Evolutionary conservation across 768 basidiomycete species (phyloP).

Genomic region (Amanita muscaria): DNA sequence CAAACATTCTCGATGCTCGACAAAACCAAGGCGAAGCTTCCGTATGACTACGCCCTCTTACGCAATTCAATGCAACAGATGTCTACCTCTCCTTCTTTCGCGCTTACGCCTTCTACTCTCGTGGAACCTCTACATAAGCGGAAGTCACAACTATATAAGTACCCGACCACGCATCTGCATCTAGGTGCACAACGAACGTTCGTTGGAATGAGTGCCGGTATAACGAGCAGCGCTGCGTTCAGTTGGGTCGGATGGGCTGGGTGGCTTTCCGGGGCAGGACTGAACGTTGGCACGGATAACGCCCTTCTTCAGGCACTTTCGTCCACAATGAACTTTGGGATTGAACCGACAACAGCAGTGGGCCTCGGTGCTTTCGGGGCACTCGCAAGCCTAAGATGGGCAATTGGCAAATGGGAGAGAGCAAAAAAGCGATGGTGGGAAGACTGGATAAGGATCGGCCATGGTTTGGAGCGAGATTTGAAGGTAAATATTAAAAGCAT

Average conservation of each 20-base stretch:
- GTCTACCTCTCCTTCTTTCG: constrained; percentile 33
- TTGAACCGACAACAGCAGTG: constrained; percentile 49
- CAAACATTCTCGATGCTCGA: constrained; percentile 4
- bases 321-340: constrained; percentile 18
- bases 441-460: constrained; percentile 53
- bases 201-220: constrained; percentile 39
- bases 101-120: constrained; percentile 37
- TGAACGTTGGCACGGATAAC: constrained; percentile 15
- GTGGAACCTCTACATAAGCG: constrained; percentile 43
- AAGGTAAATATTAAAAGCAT: constrained; percentile 30
- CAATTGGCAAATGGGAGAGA: constrained; percentile 58
- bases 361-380: constrained; percentile 50
- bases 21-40: constrained; percentile 19
- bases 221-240: constrained; percentile 40
- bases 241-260: constrained; percentile 57
- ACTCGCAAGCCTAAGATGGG: constrained; percentile 48
- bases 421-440: constrained; percentile 60
- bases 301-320: constrained; percentile 1
- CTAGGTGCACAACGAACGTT: constrained; percentile 52
- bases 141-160: constrained; percentile 41
- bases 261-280: constrained; percentile 33
- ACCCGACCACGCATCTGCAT: constrained; percentile 54
- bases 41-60: constrained; percentile 47
- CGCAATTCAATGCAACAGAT: constrained; percentile 51
- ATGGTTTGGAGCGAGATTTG: constrained; percentile 58